Conservation (phyloP, 2,329 filamentous ascomycete species). For the Paecilomyces variotii region DNA sequence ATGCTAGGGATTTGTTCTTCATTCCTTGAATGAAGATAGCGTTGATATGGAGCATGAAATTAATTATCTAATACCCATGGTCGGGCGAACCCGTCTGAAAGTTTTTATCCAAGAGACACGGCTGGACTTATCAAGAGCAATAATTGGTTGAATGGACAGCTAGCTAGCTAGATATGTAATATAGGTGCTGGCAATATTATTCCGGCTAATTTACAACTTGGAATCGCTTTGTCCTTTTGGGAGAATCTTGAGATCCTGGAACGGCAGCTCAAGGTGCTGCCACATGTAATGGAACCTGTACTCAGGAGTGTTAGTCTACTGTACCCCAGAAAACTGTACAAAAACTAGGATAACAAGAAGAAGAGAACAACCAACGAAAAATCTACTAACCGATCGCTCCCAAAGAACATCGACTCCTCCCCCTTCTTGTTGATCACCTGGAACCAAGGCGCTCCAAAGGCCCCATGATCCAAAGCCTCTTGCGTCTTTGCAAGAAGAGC, state of each 20-base stretch:
- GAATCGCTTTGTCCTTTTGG: background rate
- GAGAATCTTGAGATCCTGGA: constrained; percentile 19
- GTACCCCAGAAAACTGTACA: background rate
- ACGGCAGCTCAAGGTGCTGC: constrained; percentile 51
- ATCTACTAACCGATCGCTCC: constrained; percentile 55
- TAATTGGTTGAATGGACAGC: background rate
- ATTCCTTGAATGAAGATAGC: background rate
- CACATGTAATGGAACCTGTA: constrained; percentile 49
- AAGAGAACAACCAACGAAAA: background rate
- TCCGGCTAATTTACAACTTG: background rate
- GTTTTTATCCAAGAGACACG: background rate
- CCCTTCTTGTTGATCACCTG: constrained; percentile 56
- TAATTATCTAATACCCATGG: background rate
- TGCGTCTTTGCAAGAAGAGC: constrained; percentile 53
- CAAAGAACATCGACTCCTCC: constrained; percentile 62
- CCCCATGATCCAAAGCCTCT: constrained; percentile 55
- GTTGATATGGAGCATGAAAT: background rate
- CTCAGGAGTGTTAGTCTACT: background rate
- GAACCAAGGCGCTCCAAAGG: constrained; percentile 72
- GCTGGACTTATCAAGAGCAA: background rate
- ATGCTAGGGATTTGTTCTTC: background rate
- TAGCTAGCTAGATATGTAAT: no score
- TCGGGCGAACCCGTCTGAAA: background rate
- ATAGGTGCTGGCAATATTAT: background rate
- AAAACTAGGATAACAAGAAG: no score